These are phyloP conservation scores for Coemansia sp. DNA, from an alignment of 192 early-diverging fungal species.

Conservation along the genomic window DNA sequence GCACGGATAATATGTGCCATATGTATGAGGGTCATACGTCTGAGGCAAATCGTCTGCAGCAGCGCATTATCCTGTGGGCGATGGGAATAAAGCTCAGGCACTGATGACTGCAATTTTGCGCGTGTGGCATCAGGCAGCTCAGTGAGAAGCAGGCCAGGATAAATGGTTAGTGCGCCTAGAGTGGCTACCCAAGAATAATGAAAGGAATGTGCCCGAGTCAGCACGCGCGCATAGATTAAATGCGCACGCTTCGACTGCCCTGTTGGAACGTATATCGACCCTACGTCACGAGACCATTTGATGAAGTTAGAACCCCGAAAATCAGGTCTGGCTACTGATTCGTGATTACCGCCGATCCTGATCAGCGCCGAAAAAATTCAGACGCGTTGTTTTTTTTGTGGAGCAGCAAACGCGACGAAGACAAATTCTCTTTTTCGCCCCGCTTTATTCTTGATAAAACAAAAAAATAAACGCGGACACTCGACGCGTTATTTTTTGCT, in stretches of 20 bases:
- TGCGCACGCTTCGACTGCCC: background rate
- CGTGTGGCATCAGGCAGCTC: background rate
- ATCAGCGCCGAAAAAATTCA: background rate
- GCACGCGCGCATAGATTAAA: constrained; percentile 1
- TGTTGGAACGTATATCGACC: background rate
- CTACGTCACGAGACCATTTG: background rate
- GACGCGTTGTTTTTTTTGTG: background rate
- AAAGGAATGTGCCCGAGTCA: background rate
- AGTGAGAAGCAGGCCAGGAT: background rate
- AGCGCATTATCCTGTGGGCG: background rate
- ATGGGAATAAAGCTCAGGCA: no score
- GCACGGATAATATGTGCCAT: background rate
- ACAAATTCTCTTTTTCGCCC: background rate
- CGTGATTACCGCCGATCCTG: no score
- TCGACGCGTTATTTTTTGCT: background rate
- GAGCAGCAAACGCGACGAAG: background rate
- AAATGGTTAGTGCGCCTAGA: background rate
- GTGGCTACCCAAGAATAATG: constrained; percentile 1
- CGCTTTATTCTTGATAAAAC: background rate
- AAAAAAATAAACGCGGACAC: background rate
- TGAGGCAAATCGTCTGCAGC: background rate
- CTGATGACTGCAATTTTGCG: no score
- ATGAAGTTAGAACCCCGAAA: background rate
- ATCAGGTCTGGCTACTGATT: no score
- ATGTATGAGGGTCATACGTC: constrained; percentile 5